Evolutionary conservation across 345 rosid genomes (phyloP).

Genomic region (Chamaenerion angustifolium): DNA sequence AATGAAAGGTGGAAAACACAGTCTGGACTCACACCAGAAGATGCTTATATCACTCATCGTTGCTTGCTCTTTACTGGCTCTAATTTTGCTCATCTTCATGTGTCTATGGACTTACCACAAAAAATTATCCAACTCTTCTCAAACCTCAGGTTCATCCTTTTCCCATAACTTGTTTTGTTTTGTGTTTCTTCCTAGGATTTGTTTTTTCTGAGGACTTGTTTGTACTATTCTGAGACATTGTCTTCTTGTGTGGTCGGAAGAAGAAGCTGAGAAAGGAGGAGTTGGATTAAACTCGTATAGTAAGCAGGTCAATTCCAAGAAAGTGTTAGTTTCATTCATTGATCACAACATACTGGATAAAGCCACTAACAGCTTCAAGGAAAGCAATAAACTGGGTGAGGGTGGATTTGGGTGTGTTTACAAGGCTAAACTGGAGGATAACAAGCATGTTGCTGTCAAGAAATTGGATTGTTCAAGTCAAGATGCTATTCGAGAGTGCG

Average conservation of each 20-base stretch:
- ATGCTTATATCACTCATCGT: slow-evolving; percentile 33
- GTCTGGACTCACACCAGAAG: slow-evolving; percentile 31
- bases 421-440: slow-evolving; percentile 45
- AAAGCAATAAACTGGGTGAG: slow-evolving; percentile 55
- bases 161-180: not conserved
- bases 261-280: slow-evolving; percentile 44
- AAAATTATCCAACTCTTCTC: slow-evolving; percentile 20
- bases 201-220: not conserved
- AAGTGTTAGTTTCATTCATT: slow-evolving; percentile 34
- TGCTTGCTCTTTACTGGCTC: slow-evolving; percentile 35
- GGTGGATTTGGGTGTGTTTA: slow-evolving; percentile 92
- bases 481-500: slow-evolving; percentile 54
- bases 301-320: slow-evolving; percentile 28
- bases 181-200: not conserved
- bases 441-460: slow-evolving; percentile 55
- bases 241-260: slow-evolving; percentile 15
- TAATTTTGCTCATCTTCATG: slow-evolving; percentile 24
- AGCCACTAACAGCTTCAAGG: slow-evolving; percentile 46
- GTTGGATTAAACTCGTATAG: slow-evolving; percentile 29
- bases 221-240: not conserved
- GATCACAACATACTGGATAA: slow-evolving; percentile 53
- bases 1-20: slow-evolving; percentile 26
- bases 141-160: slow-evolving; percentile 32
- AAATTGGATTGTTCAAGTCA: slow-evolving; percentile 54
- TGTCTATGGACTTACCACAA: slow-evolving; percentile 34